Base-by-base conservation (phyloP, 192 early-diverging fungal genomes). In the Backusella tuberculispora region DNA sequence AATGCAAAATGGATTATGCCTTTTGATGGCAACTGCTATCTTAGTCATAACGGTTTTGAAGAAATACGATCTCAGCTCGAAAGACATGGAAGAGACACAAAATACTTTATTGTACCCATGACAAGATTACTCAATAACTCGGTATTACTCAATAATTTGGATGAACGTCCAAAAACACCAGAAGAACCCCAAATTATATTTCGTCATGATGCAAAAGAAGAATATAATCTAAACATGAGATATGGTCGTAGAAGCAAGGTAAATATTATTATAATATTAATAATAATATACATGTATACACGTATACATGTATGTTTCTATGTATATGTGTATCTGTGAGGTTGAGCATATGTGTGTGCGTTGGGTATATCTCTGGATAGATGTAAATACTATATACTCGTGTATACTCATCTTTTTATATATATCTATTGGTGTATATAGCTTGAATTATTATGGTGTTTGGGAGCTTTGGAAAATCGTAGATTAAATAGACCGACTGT, bases 201-300 rank as follows among this genome's bases (percentile, higher is more conserved):
- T 66, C 69, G 88, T 9, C 74, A 88, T 75, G 87, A 88, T 50
- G 82, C 88, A 15, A 76, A 74, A 3, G 86, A 89, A 72, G 79
- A 79, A 14, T 90, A 89, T 47, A 87, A 89, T 60, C 69, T 81
- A 7, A 79, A 86, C 46, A 90, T 90, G 89, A 78, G 89, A 56
- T 90, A 90, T 71, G 89, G 89, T 26, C 80, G 89, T n/a, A 80
- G 89, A 74, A 86, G 84, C 66, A 90, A 90, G 86, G 88, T 90
- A 85, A 50, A 60, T 34, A 34, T 34, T 34, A 34, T 34, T 34
- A 34, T 34, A 34, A 29, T 41, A n/a, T n/a, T n/a, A 63, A 6
- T 50, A 48, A 29, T 41, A 21, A 8, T 29, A 40, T 72, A 65
- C 9, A 71, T 7, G 50, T 6, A 14, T 43, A 72, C 8, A 60